Evolutionary conservation across 1,284 basidiomycete species (phyloP).

Genomic region (Schizopora paradoxa): DNA sequence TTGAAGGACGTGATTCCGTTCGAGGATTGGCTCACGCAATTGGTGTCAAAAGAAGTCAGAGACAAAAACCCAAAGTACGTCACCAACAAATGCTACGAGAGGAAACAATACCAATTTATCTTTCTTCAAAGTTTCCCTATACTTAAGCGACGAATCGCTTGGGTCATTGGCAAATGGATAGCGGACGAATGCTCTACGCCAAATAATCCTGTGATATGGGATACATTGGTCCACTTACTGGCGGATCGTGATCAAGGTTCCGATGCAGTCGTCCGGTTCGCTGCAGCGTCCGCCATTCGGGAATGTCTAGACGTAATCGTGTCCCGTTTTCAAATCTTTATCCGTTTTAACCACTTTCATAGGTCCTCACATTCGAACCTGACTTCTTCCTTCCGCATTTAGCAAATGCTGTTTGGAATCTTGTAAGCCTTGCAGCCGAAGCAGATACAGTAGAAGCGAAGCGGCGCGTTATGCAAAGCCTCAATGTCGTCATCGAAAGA

Average conservation of each 20-base stretch:
- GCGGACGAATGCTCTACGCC: slow-evolving; percentile 57
- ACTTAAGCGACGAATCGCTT: slow-evolving; percentile 84
- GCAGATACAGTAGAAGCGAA: slow-evolving; percentile 77
- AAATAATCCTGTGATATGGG: slow-evolving; percentile 68
- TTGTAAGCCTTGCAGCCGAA: slow-evolving; percentile 68
- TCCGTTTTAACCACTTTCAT: slow-evolving; percentile 8
- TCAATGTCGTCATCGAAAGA: slow-evolving; percentile 73
- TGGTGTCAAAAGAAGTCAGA: slow-evolving; percentile 52
- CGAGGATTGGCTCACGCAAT: slow-evolving; percentile 56
- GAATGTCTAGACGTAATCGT: slow-evolving; percentile 77
- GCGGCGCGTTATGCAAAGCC: slow-evolving; percentile 59
- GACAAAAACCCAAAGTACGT: slow-evolving; percentile 52
- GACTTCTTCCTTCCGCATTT: slow-evolving; percentile 58
- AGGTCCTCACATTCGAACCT: slow-evolving; percentile 58
- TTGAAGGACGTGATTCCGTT: slow-evolving; percentile 64
- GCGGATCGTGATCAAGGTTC: slow-evolving; percentile 62
- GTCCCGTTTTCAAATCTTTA: slow-evolving; percentile 7
- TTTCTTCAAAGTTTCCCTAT: slow-evolving; percentile 67
- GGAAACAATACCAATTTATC: slow-evolving; percentile 1
- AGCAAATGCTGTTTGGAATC: slow-evolving; percentile 48
- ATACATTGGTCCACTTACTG: slow-evolving; percentile 71
- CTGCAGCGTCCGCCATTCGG: slow-evolving; percentile 68
- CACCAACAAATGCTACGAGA: not conserved
- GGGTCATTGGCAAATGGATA: slow-evolving; percentile 85
- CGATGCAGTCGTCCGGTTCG: slow-evolving; percentile 79